A percentile compares a stretch with the other conserved stretches of the same genome.
Conservation (phyloP, 768 basidiomycete species). For the Termitomyces eurrhizus region DNA sequence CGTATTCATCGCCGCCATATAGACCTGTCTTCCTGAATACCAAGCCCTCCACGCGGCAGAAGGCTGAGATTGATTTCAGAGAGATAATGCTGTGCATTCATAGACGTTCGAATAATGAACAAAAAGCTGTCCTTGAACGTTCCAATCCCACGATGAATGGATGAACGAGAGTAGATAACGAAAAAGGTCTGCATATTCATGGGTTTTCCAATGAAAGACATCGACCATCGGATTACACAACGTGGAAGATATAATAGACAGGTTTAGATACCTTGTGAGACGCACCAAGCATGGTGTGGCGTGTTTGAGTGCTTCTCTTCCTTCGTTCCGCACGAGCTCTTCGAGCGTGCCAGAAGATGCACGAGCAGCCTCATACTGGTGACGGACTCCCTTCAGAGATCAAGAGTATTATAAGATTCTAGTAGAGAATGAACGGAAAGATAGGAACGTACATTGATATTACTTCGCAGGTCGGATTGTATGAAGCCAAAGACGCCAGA, state of each 20-base stretch:
- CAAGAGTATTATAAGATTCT: background rate
- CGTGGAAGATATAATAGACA: background rate
- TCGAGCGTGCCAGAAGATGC: constrained; percentile 54
- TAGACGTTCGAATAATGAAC: background rate
- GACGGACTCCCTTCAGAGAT: constrained; percentile 58
- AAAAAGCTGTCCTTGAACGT: background rate
- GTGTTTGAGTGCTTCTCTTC: constrained; percentile 35
- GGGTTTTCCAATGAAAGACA: too few species aligned
- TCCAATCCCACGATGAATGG: background rate
- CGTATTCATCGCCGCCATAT: background rate
- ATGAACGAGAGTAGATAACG: background rate
- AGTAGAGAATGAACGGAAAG: background rate
- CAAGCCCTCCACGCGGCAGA: background rate
- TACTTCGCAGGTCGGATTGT: constrained; percentile 64
- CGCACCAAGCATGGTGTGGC: constrained; percentile 63
- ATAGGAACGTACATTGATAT: constrained; percentile 50
- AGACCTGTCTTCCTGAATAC: background rate
- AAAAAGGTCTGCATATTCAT: background rate
- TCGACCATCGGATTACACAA: background rate
- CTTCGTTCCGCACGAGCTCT: constrained; percentile 52
- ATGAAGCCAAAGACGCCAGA: constrained; percentile 70
- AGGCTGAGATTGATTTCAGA: background rate
- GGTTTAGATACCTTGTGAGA: constrained; percentile 51
- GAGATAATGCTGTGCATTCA: background rate
- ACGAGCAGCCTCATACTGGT: constrained; percentile 40